Evolutionary conservation across 495 filamentous ascomycete genomes (phyloP).

Genomic region (Neurospora sp.): DNA sequence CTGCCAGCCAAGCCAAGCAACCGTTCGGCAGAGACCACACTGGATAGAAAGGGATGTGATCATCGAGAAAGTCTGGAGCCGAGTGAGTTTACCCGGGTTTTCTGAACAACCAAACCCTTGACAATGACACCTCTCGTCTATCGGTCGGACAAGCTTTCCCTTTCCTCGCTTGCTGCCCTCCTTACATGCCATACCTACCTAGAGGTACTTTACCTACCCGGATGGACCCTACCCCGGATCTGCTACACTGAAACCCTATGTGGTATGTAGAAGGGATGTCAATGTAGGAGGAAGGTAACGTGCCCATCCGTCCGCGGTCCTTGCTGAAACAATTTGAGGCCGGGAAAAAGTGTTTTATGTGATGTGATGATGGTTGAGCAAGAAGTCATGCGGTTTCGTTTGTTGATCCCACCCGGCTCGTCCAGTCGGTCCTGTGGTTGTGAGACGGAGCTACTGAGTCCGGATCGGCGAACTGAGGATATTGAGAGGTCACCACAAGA

Average conservation of each 20-base stretch:
- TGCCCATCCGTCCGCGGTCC: neutral
- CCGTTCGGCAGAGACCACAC: neutral
- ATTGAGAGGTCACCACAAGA: neutral
- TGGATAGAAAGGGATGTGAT: neutral
- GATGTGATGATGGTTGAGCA: neutral
- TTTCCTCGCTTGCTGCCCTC: neutral
- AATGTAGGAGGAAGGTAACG: neutral
- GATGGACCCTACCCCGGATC: neutral
- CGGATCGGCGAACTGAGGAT: neutral
- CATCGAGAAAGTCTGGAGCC: neutral
- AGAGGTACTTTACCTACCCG: neutral
- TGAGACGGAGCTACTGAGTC: neutral
- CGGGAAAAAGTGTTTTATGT: neutral
- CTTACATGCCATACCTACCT: neutral
- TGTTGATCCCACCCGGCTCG: neutral
- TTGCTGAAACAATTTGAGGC: neutral
- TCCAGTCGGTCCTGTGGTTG: neutral
- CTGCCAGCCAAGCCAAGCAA: neutral
- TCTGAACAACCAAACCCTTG: neutral
- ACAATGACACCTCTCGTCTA: neutral
- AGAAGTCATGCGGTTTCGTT: neutral
- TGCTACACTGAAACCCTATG: neutral
- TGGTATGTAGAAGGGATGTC: neutral
- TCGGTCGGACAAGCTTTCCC: neutral
- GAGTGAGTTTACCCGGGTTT: neutral